phyloP scores from a whole-genome alignment of 2,329 filamentous ascomycete species.

The Sporothrix curviconia region DNA sequence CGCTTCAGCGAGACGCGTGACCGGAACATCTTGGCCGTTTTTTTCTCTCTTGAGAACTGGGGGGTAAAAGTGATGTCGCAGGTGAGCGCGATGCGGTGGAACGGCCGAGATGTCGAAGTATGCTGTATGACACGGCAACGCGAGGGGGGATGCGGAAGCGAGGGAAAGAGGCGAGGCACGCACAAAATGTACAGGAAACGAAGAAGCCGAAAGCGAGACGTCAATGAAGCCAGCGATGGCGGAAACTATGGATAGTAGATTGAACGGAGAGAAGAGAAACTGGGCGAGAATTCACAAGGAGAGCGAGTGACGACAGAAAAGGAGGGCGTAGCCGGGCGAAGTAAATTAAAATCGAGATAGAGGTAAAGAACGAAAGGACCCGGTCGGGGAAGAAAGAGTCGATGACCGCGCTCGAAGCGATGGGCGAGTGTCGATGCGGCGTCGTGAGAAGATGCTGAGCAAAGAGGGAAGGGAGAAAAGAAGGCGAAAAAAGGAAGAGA shows the following conservation, averaged over 20 bases:
- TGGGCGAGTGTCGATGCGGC: background rate
- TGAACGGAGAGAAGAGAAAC: background rate
- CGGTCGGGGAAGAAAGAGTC: background rate
- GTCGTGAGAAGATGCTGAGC: background rate
- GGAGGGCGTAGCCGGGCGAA: background rate
- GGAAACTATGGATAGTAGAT: background rate
- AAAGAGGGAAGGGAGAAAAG: background rate
- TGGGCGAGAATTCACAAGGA: background rate
- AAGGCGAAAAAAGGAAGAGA: background rate
- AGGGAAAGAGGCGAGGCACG: background rate
- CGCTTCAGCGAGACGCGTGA: conserved; percentile 28
- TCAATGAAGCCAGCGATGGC: background rate
- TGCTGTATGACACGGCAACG: background rate
- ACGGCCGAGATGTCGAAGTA: background rate
- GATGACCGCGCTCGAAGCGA: background rate
- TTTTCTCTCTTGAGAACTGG: background rate
- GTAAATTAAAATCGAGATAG: background rate
- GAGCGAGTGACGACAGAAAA: background rate
- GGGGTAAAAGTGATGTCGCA: background rate
- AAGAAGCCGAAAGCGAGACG: background rate
- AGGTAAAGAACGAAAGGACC: background rate
- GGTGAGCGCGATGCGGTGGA: conserved; percentile 4
- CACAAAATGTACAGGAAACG: background rate
- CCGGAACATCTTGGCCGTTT: conserved; percentile 21
- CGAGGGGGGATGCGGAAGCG: background rate